Percentiles rank a stretch among this genome's conserved stretches.
Conservation (phyloP, 441 rosid genomes). For the Brassica balearica region DNA sequence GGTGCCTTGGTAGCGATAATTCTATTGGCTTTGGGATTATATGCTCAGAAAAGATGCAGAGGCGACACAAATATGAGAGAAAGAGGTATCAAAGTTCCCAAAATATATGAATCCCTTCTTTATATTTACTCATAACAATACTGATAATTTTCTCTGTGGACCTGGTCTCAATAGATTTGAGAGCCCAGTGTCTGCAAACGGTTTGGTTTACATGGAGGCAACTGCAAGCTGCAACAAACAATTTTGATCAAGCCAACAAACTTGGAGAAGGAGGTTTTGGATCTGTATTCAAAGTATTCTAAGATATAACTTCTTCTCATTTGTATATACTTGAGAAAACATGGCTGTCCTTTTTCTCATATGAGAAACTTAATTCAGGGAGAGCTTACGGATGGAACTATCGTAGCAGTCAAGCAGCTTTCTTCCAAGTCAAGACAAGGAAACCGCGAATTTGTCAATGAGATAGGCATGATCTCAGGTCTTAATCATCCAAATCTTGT, state of each 20-base stretch:
- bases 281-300: constrained; percentile 70
- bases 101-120: background rate
- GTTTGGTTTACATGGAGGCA: constrained; percentile 45
- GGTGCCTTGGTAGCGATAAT: constrained; percentile 11
- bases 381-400: constrained; percentile 57
- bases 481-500: constrained; percentile 70
- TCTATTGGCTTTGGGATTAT: constrained; percentile 31
- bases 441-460: constrained; percentile 73
- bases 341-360: background rate
- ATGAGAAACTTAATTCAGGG: constrained; percentile 51
- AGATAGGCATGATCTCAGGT: constrained; percentile 76
- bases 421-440: constrained; percentile 82
- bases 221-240: constrained; percentile 59
- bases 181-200: constrained; percentile 30
- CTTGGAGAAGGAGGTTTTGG: constrained; percentile 55
- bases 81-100: constrained; percentile 32
- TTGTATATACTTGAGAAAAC: background rate
- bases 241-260: constrained; percentile 52
- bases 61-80: constrained; percentile 1
- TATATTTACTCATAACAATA: background rate
- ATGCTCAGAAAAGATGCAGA: constrained; percentile 7
- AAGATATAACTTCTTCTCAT: too few species aligned
- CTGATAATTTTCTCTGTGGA: background rate
- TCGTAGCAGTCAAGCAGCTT: constrained; percentile 74
- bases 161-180: constrained; percentile 17